A percentile compares a stretch with the other conserved stretches of the same genome.
Conservation (phyloP, 2,329 filamentous ascomycete genomes). For the Claviceps humidiphila region DNA sequence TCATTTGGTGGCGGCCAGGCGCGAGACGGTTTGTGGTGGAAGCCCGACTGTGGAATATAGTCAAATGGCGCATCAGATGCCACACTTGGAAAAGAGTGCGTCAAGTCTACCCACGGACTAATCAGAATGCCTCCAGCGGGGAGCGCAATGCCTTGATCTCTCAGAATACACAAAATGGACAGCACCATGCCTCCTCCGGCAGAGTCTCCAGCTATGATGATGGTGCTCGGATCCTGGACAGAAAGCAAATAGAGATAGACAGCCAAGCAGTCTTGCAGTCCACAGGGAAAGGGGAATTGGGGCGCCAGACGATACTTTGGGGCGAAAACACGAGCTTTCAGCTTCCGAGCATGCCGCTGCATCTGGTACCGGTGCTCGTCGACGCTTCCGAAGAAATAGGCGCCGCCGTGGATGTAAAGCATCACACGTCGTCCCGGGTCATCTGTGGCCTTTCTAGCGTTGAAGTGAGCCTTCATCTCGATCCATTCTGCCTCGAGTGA, state of each 20-base stretch:
- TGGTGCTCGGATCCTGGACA: constrained; percentile 63
- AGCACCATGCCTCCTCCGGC: constrained; percentile 86
- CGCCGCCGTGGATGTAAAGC: constrained; percentile 88
- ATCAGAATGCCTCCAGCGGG: constrained; percentile 85
- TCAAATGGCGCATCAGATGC: constrained; percentile 58
- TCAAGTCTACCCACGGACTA: constrained; percentile 91
- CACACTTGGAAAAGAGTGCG: constrained; percentile 91
- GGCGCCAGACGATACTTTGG: constrained; percentile 79
- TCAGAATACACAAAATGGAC: constrained; percentile 62
- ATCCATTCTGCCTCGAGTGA: constrained; percentile 82
- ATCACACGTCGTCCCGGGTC: constrained; percentile 63
- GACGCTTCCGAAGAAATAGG: constrained; percentile 90
- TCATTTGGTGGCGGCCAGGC: constrained; percentile 89
- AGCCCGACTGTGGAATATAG: constrained; percentile 79
- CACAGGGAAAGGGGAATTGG: constrained; percentile 92
- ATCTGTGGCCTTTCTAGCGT: constrained; percentile 50
- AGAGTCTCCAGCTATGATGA: constrained; percentile 82
- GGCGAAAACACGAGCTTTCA: constrained; percentile 80
- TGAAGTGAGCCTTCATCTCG: constrained; percentile 70
- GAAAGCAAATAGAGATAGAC: constrained; percentile 74
- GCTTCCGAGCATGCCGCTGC: constrained; percentile 86
- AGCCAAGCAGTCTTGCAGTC: constrained; percentile 77
- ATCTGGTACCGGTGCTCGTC: constrained; percentile 98
- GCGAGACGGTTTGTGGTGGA: constrained; percentile 76
- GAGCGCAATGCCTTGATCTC: constrained; percentile 70